phyloP scores from a whole-genome alignment of 108 stramenopile species.

The Phaeodactylum tricornutum region DNA sequence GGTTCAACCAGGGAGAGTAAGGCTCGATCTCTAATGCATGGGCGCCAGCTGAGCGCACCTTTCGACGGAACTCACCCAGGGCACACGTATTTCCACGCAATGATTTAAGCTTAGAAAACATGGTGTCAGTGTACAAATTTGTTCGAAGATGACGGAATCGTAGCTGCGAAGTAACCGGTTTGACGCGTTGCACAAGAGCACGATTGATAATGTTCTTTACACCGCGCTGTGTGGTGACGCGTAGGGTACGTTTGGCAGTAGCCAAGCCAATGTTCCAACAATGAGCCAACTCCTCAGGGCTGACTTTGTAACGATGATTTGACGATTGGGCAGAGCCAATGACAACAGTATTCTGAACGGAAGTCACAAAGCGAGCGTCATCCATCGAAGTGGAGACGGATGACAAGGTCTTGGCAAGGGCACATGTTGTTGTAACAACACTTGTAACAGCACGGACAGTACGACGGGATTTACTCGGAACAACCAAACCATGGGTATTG shows the following conservation, averaged over 20 bases:
- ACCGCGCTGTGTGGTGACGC: constrained; percentile 13
- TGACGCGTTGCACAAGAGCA: constrained; percentile 2
- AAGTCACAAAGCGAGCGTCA: not conserved
- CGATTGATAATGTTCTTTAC: constrained; percentile 9
- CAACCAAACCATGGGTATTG: too few species aligned
- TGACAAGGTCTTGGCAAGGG: too few species aligned
- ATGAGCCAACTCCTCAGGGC: not conserved
- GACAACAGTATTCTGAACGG: too few species aligned
- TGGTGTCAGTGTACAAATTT: constrained; percentile 17
- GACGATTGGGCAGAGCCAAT: not conserved
- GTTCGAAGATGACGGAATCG: constrained; percentile 8
- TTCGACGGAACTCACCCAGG: constrained; percentile 17
- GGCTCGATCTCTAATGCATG: constrained; percentile 14
- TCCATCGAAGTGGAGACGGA: too few species aligned
- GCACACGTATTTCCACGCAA: constrained; percentile 11
- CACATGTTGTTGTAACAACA: too few species aligned
- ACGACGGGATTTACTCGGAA: too few species aligned
- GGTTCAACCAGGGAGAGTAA: constrained; percentile 14
- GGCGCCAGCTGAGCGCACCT: too few species aligned
- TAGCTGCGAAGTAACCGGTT: constrained; percentile 10
- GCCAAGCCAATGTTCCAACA: constrained; percentile 17
- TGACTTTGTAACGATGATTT: not conserved
- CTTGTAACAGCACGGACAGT: too few species aligned
- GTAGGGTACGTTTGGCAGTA: constrained; percentile 8
- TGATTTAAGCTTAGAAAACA: not conserved